A percentile compares a stretch with the other conserved stretches of the same genome.
Conservation (phyloP, 768 basidiomycete species). For the Trametopsis cervina region DNA sequence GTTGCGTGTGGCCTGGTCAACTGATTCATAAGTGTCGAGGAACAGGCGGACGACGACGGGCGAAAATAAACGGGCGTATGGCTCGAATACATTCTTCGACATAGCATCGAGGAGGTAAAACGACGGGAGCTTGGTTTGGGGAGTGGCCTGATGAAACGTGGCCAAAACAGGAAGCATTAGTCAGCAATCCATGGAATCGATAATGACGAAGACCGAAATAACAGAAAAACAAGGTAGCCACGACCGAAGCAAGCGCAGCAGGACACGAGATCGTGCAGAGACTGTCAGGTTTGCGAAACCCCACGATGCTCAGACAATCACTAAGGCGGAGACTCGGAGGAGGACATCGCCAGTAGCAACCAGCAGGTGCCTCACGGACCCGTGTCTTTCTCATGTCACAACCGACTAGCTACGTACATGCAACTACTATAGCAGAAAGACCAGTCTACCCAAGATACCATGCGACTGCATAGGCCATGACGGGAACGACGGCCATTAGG, state of each 20-base stretch:
- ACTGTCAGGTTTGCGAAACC: neutral
- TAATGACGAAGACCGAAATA: conserved; percentile 11
- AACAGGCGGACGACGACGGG: conserved; percentile 79
- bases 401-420: conserved; percentile 12
- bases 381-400: conserved; percentile 11
- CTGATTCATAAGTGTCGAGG: conserved; percentile 79
- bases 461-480: no score
- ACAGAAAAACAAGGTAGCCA: conserved; percentile 3
- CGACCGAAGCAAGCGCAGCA: conserved; percentile 9
- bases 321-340: neutral
- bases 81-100: conserved; percentile 91
- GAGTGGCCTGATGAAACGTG: conserved; percentile 58
- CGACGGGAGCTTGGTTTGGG: conserved; percentile 85
- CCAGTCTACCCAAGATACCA: neutral
- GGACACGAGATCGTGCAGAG: conserved; percentile 1
- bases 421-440: conserved; percentile 8
- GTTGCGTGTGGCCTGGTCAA: conserved; percentile 75
- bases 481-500: neutral
- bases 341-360: neutral
- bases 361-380: conserved; percentile 4
- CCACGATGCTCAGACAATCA: conserved; percentile 11
- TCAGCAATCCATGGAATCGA: conserved; percentile 50
- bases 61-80: conserved; percentile 83
- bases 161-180: conserved; percentile 35
- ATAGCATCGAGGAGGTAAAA: conserved; percentile 97